phyloP scores from a whole-genome alignment of 192 early-diverging fungal genomes.

The Jimgerdemannia flammicorona region DNA sequence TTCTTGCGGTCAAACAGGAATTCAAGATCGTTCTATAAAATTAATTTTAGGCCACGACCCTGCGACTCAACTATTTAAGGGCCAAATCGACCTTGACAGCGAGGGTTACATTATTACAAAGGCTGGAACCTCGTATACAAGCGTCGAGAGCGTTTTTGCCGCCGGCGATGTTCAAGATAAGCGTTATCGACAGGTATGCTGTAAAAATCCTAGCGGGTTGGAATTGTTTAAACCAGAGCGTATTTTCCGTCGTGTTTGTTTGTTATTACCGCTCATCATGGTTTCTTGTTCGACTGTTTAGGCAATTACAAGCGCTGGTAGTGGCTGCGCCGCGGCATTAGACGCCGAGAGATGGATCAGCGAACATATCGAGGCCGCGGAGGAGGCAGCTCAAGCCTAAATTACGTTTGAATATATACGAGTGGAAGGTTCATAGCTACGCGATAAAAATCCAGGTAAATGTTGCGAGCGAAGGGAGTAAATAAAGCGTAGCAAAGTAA shows the following conservation, averaged over 20 bases:
- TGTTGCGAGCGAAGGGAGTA: no score
- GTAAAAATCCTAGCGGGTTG: no score
- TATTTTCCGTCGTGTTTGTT: background rate
- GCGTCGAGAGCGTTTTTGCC: conserved; percentile 91
- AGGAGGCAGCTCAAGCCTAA: no score
- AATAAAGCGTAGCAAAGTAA: no score
- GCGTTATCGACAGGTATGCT: conserved; percentile 61
- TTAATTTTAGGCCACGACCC: conserved; percentile 66
- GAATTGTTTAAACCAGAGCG: background rate
- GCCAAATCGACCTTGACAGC: conserved; percentile 79
- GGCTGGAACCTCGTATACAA: conserved; percentile 80
- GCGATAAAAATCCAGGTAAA: no score
- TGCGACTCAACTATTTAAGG: conserved; percentile 71
- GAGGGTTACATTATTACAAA: conserved; percentile 85
- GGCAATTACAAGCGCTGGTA: conserved; percentile 94
- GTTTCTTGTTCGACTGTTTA: conserved; percentile 21
- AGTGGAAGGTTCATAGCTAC: no score
- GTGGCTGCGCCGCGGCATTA: conserved; percentile 96
- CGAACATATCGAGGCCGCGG: conserved; percentile 42
- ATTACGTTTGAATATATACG: no score
- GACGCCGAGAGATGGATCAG: conserved; percentile 96
- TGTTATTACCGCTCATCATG: background rate
- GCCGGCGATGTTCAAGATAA: conserved; percentile 98
- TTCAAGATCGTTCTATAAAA: no score
- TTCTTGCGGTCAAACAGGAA: no score